A percentile compares a stretch with the other conserved stretches of the same genome.
Conservation (phyloP, 1,284 basidiomycete species). For the Salmacisia buchloeana region DNA sequence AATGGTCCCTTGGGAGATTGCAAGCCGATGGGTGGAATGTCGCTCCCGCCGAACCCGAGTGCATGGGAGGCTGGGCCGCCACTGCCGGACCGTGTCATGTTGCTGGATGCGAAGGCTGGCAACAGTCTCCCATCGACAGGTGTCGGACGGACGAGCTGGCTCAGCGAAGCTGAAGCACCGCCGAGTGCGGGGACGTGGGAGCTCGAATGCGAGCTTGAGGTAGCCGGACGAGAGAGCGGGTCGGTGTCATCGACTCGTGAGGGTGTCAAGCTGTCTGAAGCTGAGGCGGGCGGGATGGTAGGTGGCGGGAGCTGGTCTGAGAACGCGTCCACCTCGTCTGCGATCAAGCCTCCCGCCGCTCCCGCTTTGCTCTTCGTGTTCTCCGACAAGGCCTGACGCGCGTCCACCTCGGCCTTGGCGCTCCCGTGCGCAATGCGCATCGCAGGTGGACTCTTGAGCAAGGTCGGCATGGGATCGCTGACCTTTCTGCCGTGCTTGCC, state of each 20-base stretch:
- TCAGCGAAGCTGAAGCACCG: background rate
- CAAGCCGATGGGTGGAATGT: background rate
- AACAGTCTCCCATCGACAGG: background rate
- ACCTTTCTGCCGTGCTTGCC: background rate
- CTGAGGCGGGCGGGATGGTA: background rate
- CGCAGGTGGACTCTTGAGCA: background rate
- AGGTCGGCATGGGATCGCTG: background rate
- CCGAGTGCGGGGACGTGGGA: background rate
- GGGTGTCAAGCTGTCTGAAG: background rate
- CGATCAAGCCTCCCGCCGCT: background rate
- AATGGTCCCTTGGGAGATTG: background rate
- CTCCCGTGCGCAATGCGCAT: conserved; percentile 1
- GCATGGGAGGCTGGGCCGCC: background rate
- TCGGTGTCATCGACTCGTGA: background rate
- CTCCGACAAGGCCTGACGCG: background rate
- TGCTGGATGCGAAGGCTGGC: background rate
- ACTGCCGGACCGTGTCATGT: background rate
- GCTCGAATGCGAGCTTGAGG: background rate
- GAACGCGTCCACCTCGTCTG: conserved; percentile 3
- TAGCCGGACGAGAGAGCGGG: background rate
- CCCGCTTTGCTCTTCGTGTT: conserved; percentile 5
- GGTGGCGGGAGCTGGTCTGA: background rate
- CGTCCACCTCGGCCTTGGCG: background rate
- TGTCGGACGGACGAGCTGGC: background rate
- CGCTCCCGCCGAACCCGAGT: background rate